Percentiles rank a stretch among this genome's conserved stretches.
Conservation (phyloP, 2,329 filamentous ascomycete species). For the Bipolaris victoriae region DNA sequence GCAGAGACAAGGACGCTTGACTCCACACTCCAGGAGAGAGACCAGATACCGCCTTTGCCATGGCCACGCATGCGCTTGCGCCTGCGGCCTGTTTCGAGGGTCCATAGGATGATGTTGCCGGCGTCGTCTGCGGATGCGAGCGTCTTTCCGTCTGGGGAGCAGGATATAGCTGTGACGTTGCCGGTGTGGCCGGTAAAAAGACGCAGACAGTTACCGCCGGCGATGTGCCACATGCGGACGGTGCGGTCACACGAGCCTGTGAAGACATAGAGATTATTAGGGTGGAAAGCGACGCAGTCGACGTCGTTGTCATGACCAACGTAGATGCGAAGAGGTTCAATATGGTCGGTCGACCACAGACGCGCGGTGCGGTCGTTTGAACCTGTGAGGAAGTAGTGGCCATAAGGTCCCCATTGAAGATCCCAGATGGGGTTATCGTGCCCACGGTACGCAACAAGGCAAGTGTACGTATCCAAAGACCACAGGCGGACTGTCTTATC, state of each 20-base stretch:
- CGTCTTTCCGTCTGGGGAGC: slow-evolving; percentile 84
- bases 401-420: slow-evolving; percentile 86
- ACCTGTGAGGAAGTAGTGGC: slow-evolving; percentile 90
- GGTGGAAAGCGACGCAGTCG: slow-evolving; percentile 92
- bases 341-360: slow-evolving; percentile 91
- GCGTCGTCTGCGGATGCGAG: slow-evolving; percentile 89
- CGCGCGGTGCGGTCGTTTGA: slow-evolving; percentile 90
- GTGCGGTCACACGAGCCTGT: slow-evolving; percentile 92
- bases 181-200: slow-evolving; percentile 92
- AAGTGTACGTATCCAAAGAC: slow-evolving; percentile 92
- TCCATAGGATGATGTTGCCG: slow-evolving; percentile 94
- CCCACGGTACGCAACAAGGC: slow-evolving; percentile 90
- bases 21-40: slow-evolving; percentile 90
- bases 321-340: slow-evolving; percentile 84
- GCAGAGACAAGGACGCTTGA: slow-evolving; percentile 89
- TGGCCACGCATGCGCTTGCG: slow-evolving; percentile 95
- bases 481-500: slow-evolving; percentile 90
- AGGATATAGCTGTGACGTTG: slow-evolving; percentile 83
- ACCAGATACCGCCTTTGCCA: slow-evolving; percentile 91
- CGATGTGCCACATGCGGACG: slow-evolving; percentile 96
- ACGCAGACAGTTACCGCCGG: slow-evolving; percentile 83
- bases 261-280: slow-evolving; percentile 92
- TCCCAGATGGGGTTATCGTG: slow-evolving; percentile 91
- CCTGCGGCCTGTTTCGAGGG: slow-evolving; percentile 81
- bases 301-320: slow-evolving; percentile 93